phyloP scores from a whole-genome alignment of 495 filamentous ascomycete genomes.

The Tetracladium setigerum region DNA sequence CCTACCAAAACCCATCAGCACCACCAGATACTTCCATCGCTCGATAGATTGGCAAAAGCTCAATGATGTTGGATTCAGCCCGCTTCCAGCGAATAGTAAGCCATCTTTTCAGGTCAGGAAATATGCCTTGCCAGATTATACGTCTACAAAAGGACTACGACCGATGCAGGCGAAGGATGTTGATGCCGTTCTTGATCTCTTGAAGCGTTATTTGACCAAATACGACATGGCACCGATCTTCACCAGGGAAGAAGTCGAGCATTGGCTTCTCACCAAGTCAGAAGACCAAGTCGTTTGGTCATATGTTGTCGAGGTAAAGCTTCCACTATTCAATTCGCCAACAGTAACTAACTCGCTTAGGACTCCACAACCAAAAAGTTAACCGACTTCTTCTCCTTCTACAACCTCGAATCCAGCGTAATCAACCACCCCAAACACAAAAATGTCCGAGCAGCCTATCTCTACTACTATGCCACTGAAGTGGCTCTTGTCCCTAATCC shows the following conservation, averaged over 20 bases:
- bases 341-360: conserved; percentile 6
- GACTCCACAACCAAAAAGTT: conserved; percentile 66
- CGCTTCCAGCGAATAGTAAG: conserved; percentile 71
- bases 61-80: conserved; percentile 86
- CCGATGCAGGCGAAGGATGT: conserved; percentile 77
- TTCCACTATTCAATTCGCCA: background rate
- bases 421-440: conserved; percentile 72
- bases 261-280: conserved; percentile 75
- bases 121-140: conserved; percentile 67
- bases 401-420: conserved; percentile 85
- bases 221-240: conserved; percentile 83
- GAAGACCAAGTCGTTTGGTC: conserved; percentile 81
- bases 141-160: conserved; percentile 64
- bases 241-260: conserved; percentile 66
- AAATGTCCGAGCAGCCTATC: conserved; percentile 76
- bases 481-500: conserved; percentile 50
- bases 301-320: conserved; percentile 80
- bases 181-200: conserved; percentile 64
- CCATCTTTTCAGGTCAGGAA: conserved; percentile 71
- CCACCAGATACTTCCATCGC: conserved; percentile 91
- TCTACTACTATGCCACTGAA: conserved; percentile 94
- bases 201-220: conserved; percentile 68
- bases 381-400: conserved; percentile 95
- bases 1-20: conserved; percentile 81
- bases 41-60: conserved; percentile 92